These are phyloP conservation scores for Cladosporium velox DNA, from an alignment of 2,329 filamentous ascomycete genomes.

Conservation along the genomic window DNA sequence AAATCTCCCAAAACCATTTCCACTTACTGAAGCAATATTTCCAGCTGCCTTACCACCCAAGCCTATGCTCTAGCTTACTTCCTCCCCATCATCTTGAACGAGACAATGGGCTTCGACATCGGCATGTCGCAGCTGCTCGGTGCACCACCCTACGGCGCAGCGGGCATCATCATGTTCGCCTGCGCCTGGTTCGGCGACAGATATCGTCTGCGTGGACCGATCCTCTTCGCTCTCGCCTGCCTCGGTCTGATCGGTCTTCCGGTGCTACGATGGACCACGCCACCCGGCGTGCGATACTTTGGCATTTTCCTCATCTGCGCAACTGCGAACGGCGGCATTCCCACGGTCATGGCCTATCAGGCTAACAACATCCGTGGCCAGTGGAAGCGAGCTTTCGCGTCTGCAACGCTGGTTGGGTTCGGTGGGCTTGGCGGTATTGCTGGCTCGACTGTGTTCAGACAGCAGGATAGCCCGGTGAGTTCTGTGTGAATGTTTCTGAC, in stretches of 20 bases:
- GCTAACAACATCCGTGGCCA: conserved; percentile 84
- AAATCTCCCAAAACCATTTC: too few species aligned
- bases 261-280: conserved; percentile 26
- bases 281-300: conserved; percentile 54
- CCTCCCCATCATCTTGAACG: conserved; percentile 69
- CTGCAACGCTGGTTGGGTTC: conserved; percentile 71
- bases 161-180: conserved; percentile 35
- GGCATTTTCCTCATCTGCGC: conserved; percentile 74
- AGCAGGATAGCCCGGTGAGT: conserved; percentile 36
- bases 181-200: conserved; percentile 27
- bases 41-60: conserved; percentile 45
- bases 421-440: conserved; percentile 79
- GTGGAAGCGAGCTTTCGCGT: conserved; percentile 81
- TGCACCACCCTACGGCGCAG: conserved; percentile 39
- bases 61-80: conserved; percentile 65
- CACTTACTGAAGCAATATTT: not conserved
- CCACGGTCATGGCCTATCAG: conserved; percentile 73
- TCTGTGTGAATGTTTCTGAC: not conserved
- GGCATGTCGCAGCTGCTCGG: conserved; percentile 60
- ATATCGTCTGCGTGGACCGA: conserved; percentile 25
- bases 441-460: conserved; percentile 70
- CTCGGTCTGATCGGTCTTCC: conserved; percentile 32
- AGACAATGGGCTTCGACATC: conserved; percentile 59
- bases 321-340: conserved; percentile 75
- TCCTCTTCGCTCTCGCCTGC: conserved; percentile 28